phyloP scores from a whole-genome alignment of 106 monocot species.

The Apostasia shenzhenica region DNA sequence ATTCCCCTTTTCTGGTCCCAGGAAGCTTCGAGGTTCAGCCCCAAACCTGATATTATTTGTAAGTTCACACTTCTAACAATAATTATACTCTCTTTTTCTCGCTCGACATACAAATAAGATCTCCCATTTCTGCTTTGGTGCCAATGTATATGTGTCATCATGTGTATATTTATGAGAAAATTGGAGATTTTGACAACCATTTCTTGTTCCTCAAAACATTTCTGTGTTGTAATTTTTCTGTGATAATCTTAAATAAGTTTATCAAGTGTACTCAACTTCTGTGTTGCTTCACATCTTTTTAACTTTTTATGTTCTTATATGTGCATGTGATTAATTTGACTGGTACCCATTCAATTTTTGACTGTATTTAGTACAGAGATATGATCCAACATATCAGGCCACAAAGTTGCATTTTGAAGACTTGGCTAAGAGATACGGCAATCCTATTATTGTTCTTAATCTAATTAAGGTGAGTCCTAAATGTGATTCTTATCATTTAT shows the following conservation, averaged over 20 bases:
- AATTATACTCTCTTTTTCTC: neutral
- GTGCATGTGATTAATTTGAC: too few species aligned
- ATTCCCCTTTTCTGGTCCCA: conserved; percentile 99
- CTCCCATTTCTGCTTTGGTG: too few species aligned
- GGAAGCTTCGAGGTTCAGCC: conserved; percentile 96
- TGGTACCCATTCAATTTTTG: conserved; percentile 5
- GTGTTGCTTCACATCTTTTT: too few species aligned
- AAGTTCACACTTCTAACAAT: conserved; percentile 11
- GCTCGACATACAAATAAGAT: neutral
- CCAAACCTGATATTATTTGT: conserved; percentile 98
- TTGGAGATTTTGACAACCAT: too few species aligned
- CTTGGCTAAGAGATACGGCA: conserved; percentile 78
- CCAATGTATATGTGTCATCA: too few species aligned
- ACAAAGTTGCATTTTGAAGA: conserved; percentile 98
- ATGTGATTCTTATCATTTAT: neutral
- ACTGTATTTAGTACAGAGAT: conserved; percentile 79
- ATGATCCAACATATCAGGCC: conserved; percentile 96
- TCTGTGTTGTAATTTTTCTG: too few species aligned
- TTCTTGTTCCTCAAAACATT: too few species aligned
- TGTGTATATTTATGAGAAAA: too few species aligned
- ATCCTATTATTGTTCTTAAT: conserved; percentile 96
- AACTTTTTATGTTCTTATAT: neutral
- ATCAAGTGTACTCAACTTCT: too few species aligned
- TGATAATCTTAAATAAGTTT: too few species aligned
- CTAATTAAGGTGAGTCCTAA: conserved; percentile 71